These are phyloP conservation scores for Tylopilus sp. DNA, from an alignment of 1,284 basidiomycete species.

Conservation along the genomic window DNA sequence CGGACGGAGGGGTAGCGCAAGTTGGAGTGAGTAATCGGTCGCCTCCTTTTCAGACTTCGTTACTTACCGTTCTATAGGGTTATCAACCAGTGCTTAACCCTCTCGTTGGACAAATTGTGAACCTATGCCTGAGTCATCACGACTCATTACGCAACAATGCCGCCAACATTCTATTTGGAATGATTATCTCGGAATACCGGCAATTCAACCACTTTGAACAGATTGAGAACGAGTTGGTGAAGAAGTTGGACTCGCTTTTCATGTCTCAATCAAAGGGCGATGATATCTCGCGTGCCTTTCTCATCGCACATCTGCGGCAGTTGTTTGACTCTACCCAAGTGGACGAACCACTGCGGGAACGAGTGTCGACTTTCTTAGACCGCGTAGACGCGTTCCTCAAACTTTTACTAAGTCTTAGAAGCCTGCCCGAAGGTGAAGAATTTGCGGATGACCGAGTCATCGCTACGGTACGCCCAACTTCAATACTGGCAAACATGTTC, in stretches of 20 bases:
- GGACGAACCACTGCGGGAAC: conserved; percentile 72
- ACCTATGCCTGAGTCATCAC: conserved; percentile 92
- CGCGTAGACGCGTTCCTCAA: conserved; percentile 94
- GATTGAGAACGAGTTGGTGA: conserved; percentile 94
- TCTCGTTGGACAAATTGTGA: conserved; percentile 89
- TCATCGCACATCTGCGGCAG: conserved; percentile 87
- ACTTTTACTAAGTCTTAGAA: conserved; percentile 87
- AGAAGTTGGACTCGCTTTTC: conserved; percentile 87
- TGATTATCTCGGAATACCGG: conserved; percentile 93
- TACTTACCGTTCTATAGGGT: conserved; percentile 45
- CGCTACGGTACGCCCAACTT: conserved; percentile 57
- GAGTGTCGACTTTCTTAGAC: conserved; percentile 81
- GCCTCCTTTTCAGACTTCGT: not conserved
- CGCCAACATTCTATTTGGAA: conserved; percentile 90
- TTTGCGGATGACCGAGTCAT: conserved; percentile 93
- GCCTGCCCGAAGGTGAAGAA: conserved; percentile 90
- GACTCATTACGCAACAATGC: conserved; percentile 89
- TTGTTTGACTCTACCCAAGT: conserved; percentile 83
- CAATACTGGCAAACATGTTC: not conserved
- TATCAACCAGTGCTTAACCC: conserved; percentile 82
- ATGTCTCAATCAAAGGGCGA: conserved; percentile 89
- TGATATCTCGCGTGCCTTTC: conserved; percentile 88
- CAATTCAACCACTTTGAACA: conserved; percentile 77
- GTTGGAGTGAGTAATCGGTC: conserved; percentile 46
- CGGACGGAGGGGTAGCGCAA: conserved; percentile 54